These are phyloP conservation scores for Helicocarpus griseus DNA, from an alignment of 2,329 filamentous ascomycete species.

Conservation along the genomic window DNA sequence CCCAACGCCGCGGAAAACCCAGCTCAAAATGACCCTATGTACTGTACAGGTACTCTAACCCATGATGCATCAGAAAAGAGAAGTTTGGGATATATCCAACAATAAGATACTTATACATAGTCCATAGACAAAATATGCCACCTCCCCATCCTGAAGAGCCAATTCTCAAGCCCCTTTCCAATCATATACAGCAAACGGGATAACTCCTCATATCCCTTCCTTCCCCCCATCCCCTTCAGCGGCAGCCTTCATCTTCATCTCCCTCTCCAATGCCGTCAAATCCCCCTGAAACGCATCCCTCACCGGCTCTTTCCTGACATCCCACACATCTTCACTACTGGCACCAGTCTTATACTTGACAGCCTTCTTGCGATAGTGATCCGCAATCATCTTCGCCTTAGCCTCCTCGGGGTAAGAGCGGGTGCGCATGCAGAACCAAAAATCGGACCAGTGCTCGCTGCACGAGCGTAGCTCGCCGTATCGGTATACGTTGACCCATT, in stretches of 20 bases:
- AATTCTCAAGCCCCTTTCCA: background rate
- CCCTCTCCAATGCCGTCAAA: constrained; percentile 31
- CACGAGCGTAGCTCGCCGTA: constrained; percentile 69
- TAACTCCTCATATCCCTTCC: background rate
- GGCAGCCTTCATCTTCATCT: background rate
- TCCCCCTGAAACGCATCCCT: constrained; percentile 39
- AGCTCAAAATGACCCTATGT: no score
- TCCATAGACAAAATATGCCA: no score
- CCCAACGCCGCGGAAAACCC: no score
- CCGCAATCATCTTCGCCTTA: constrained; percentile 51
- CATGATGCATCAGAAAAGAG: no score
- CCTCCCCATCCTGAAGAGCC: no score
- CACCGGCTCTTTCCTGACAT: constrained; percentile 56
- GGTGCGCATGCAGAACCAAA: constrained; percentile 95
- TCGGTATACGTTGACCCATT: constrained; percentile 87
- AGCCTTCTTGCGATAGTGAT: constrained; percentile 59
- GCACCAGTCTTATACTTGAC: constrained; percentile 57
- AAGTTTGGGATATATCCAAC: no score
- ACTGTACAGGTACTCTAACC: no score
- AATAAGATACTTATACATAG: no score
- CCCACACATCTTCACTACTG: constrained; percentile 89
- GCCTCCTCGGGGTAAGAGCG: constrained; percentile 52
- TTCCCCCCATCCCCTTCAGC: background rate
- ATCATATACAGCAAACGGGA: background rate
- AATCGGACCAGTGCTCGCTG: constrained; percentile 80